Base-by-base conservation (phyloP, 139 green algal species). In the Penium margaritaceum region DNA sequence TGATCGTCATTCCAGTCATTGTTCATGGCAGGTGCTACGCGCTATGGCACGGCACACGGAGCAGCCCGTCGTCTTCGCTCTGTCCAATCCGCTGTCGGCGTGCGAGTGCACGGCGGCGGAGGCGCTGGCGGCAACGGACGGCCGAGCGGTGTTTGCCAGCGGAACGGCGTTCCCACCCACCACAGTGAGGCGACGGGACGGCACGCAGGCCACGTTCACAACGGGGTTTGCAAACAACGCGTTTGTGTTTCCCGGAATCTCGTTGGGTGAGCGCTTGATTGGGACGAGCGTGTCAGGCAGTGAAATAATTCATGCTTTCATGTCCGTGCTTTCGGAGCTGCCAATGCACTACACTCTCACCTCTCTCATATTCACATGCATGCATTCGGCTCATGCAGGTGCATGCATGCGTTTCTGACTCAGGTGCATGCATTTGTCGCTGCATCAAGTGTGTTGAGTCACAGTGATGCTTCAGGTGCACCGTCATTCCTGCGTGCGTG, bases 21-120 rank as follows among this genome's bases (percentile, higher is more conserved):
- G n/a, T n/a, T n/a, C n/a, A n/a, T 12, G 62, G 65, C 44, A 72
- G 65, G 65, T 75, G 19, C 14, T 75, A 19, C 17, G 66, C 6
- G 33, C 33, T 9, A 75, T 75, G 67, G 43, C 67, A 5, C 17
- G 6, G 5, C 9, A 4, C 67, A 86, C 84, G 65, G 77, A 88
- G 33, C 82, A 79, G 0, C 91, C 90, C 24, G 81, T 96, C 72
- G 89, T 96, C 67, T 90, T 96, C 77, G 85, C 90, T 7, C 83
- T 96, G 21, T 91, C 84, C 67, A 96, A 96, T 78, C 91, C 91
- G 36, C 94, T 89, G n/a, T 76, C 35, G 43, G 88, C 90, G 63
- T 80, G 86, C 4, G 91, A 96, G 86, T 95, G 89, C 88, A 95
- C 89, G 12, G 36, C 60, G 35, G 41, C 37, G 30, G 37, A 78